Conservation (phyloP, 2,329 filamentous ascomycete genomes). For the Hirsutella rhossiliensis region DNA sequence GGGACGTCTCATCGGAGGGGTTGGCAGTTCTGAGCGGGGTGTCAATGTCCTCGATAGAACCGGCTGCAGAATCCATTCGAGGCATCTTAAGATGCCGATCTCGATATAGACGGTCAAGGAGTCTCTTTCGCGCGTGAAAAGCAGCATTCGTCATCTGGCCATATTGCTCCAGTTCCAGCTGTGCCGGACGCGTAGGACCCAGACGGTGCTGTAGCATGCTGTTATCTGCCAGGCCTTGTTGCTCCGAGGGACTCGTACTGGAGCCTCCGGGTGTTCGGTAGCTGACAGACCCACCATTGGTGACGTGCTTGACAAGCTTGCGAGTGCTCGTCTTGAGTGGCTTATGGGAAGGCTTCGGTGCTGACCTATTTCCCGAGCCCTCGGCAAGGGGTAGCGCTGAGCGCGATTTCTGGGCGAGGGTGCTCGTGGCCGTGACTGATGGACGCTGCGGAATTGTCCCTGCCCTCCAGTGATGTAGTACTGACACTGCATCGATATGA, state of each 20-base stretch:
- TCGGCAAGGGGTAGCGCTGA: conserved; percentile 8
- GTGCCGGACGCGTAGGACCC: conserved; percentile 30
- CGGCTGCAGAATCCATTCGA: background rate
- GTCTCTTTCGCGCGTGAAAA: conserved; percentile 40
- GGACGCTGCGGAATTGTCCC: conserved; percentile 34
- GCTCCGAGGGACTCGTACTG: background rate
- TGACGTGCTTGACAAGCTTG: conserved; percentile 17
- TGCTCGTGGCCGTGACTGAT: conserved; percentile 16
- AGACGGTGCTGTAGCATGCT: background rate
- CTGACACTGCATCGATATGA: conserved; percentile 41
- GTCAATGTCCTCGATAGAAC: no score
- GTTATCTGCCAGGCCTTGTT: background rate
- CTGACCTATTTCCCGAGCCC: conserved; percentile 11
- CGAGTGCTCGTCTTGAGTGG: conserved; percentile 6
- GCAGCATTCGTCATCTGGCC: conserved; percentile 19
- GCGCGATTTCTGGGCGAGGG: conserved; percentile 3
- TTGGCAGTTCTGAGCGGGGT: background rate
- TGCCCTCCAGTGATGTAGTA: conserved; percentile 43
- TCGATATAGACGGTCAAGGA: conserved; percentile 42
- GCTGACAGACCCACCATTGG: conserved; percentile 13
- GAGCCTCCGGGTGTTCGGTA: conserved; percentile 8
- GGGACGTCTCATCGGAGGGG: background rate
- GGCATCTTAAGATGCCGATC: conserved; percentile 10
- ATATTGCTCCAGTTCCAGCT: conserved; percentile 37
- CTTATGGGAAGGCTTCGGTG: background rate